Evolutionary conservation across 2,329 filamentous ascomycete genomes (phyloP).

Genomic region (Capronia epimyces): DNA sequence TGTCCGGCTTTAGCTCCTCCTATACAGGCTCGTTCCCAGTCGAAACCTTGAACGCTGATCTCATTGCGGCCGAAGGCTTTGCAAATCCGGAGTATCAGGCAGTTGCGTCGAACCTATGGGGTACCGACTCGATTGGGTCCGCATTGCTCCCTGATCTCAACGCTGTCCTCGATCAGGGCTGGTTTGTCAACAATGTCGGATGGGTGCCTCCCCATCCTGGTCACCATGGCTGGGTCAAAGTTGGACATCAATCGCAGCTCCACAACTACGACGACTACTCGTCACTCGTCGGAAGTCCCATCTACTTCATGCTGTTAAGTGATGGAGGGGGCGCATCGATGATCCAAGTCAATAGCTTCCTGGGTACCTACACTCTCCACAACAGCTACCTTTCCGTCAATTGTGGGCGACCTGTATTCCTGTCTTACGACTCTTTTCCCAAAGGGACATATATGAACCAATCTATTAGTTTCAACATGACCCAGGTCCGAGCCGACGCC

Average conservation of each 20-base stretch:
- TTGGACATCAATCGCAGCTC: slow-evolving; percentile 7
- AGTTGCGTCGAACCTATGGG: neutral
- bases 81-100: neutral
- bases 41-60: neutral
- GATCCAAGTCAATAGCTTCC: slow-evolving; percentile 1
- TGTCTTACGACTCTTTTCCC: slow-evolving; percentile 6
- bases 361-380: slow-evolving; percentile 6
- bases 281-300: neutral
- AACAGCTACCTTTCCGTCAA: slow-evolving; percentile 7
- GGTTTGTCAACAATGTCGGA: neutral
- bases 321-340: neutral
- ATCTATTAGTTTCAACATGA: slow-evolving; percentile 10
- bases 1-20: slow-evolving; percentile 6
- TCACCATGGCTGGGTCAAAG: slow-evolving; percentile 12
- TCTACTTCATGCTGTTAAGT: neutral
- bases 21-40: neutral
- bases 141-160: slow-evolving; percentile 10
- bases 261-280: slow-evolving; percentile 1
- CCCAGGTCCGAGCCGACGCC: slow-evolving; percentile 3
- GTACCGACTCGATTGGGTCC: slow-evolving; percentile 7
- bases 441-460: slow-evolving; percentile 5
- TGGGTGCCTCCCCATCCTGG: neutral
- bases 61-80: neutral
- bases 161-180: slow-evolving; percentile 3
- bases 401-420: neutral